These are phyloP conservation scores for Ophiosphaerella narmari DNA, from an alignment of 2,329 filamentous ascomycete genomes.

Conservation along the genomic window DNA sequence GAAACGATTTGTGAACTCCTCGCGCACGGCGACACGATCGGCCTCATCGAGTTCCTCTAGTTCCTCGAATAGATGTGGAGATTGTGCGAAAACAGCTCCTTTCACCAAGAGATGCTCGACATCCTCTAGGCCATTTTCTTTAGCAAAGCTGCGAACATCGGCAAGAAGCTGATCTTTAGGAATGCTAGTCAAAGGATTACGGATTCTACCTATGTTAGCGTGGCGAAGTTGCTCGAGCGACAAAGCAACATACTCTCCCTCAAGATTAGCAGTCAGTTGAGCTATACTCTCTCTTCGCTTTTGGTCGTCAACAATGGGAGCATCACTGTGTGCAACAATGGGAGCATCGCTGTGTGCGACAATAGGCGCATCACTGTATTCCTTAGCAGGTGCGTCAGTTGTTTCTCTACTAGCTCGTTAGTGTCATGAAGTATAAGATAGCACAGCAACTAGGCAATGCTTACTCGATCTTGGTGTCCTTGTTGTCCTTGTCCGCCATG, in stretches of 20 bases:
- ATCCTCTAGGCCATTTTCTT: slow-evolving; percentile 62
- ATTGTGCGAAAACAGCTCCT: slow-evolving; percentile 71
- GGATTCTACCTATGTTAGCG: slow-evolving; percentile 50
- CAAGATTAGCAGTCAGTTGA: slow-evolving; percentile 33
- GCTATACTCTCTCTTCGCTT: slow-evolving; percentile 30
- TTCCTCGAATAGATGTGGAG: slow-evolving; percentile 65
- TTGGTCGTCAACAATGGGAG: slow-evolving; percentile 26
- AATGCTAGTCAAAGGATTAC: slow-evolving; percentile 63
- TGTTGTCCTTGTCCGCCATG: slow-evolving; percentile 15
- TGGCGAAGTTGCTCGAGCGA: background rate
- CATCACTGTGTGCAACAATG: slow-evolving; percentile 15
- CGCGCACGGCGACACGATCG: slow-evolving; percentile 62
- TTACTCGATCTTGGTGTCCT: slow-evolving; percentile 23
- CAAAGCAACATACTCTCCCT: slow-evolving; percentile 37
- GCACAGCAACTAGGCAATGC: background rate
- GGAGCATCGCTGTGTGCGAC: too few relatives aligned
- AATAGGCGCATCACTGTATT: too few relatives aligned
- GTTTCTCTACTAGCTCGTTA: slow-evolving; percentile 15
- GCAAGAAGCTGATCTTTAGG: slow-evolving; percentile 57
- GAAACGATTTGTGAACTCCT: slow-evolving; percentile 69
- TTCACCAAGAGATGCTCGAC: slow-evolving; percentile 61
- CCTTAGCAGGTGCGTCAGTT: slow-evolving; percentile 18
- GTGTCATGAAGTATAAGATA: slow-evolving; percentile 1
- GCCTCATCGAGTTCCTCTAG: slow-evolving; percentile 65
- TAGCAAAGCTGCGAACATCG: slow-evolving; percentile 66